Base-by-base conservation (phyloP, 495 filamentous ascomycete species). In the Penicillium taxi region DNA sequence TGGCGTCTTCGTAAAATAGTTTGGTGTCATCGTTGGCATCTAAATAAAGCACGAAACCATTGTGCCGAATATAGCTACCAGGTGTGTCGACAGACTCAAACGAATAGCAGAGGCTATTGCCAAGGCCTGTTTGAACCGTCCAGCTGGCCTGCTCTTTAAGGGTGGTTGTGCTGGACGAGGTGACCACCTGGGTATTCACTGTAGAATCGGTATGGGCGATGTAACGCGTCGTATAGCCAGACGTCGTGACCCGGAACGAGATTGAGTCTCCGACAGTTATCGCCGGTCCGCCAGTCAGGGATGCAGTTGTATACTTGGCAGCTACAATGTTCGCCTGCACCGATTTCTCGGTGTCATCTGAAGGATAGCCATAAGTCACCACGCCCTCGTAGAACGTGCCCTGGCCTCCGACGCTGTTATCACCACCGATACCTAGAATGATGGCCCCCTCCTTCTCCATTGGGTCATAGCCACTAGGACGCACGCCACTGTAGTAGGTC, bases 311-410 rank as follows among this genome's bases (percentile, higher is more conserved):
- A 33, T 78, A 78, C 45, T 61, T 64, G 26, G 73, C 74, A 13
- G 70, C 71, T 2, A 75, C 67, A 40, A 78, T 69, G 39, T 78
- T 65, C 20, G 74, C 74, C 53, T 77, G 74, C 36, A 77, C 72
- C 9, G 62, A 40, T 52, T 64, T 58, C 49, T 78, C 74, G 18
- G 67, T 73, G 23, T 55, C 65, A 40, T 74, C 72, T 14, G 72
- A 62, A 2, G 74, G 74, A 44, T 74, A 78, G 22, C 74, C 72
- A 5, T 61, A 55, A 37, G 74, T 77, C 73, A 78, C 74, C 1
- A 67, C 74, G 25, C 74, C 74, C 50, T 78, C 73, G 54, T 78
- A 78, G 58, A 75, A 77, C 0, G 74, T 78, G 25, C 74, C 74
- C 53, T 78, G 72, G 13, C 63, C 72, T 38, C 66, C 37, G 33